These are phyloP conservation scores for Nadsonia commutata DNA, from an alignment of 1,139 yeast genomes.

Conservation along the genomic window DNA sequence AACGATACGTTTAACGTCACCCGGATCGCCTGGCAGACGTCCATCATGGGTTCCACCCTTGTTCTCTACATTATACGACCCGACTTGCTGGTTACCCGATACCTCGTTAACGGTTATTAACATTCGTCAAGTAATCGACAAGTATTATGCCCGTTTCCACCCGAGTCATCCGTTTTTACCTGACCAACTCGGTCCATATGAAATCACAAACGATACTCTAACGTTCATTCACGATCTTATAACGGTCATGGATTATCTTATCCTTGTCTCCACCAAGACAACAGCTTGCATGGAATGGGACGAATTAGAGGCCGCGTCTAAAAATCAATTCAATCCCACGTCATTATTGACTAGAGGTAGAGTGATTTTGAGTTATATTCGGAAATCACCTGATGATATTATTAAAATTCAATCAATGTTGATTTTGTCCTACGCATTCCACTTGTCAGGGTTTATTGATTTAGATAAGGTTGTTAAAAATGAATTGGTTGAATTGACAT, in stretches of 20 bases:
- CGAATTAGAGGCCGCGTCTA: background rate
- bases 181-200: background rate
- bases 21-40: too few species aligned
- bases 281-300: too few species aligned
- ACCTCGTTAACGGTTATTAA: background rate
- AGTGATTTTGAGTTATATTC: background rate
- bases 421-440: background rate
- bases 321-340: background rate
- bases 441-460: background rate
- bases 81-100: background rate
- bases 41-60: too few species aligned
- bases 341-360: background rate
- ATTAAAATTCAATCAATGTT: background rate
- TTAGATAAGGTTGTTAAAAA: background rate
- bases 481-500: background rate
- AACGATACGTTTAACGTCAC: too few species aligned
- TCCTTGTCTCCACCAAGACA: background rate
- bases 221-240: background rate
- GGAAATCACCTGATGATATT: background rate
- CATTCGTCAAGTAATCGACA: background rate
- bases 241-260: background rate
- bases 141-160: background rate
- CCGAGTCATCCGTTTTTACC: background rate
- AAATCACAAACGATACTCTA: background rate
- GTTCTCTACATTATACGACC: background rate